Percentiles rank a stretch among this genome's conserved stretches.
Evolutionary conservation across 2,329 filamentous ascomycete genomes (phyloP).

Genomic region (Arthrobotrys musiformis): DNA sequence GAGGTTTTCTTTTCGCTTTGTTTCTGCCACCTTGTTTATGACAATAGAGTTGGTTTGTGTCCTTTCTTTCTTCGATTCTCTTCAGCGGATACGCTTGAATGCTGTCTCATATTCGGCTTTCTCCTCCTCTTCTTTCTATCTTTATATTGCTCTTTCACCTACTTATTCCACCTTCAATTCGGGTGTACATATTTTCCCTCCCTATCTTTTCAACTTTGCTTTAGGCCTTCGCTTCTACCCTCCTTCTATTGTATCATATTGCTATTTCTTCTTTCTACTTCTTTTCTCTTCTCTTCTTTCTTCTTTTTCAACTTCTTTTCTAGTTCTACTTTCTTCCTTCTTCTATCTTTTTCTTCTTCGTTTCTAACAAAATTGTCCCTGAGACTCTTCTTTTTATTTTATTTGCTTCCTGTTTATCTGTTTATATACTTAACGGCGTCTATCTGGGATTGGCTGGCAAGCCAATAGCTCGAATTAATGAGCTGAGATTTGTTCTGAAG

Average conservation of each 20-base stretch:
- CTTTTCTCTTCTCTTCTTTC: background rate
- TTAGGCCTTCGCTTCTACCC: constrained; percentile 61
- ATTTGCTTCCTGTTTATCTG: constrained; percentile 7
- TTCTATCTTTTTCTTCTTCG: background rate
- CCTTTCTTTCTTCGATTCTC: background rate
- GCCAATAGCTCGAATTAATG: constrained; percentile 9
- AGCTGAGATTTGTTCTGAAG: constrained; percentile 17
- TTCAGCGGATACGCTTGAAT: constrained; percentile 10
- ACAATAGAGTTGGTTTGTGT: constrained; percentile 14
- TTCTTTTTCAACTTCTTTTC: constrained; percentile 1
- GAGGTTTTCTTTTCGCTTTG: background rate
- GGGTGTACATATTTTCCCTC: constrained; percentile 48
- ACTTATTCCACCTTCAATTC: constrained; percentile 34
- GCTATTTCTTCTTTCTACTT: constrained; percentile 36
- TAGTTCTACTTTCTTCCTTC: background rate
- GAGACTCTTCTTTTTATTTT: background rate
- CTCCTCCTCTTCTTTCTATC: constrained; percentile 59
- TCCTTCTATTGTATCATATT: constrained; percentile 58
- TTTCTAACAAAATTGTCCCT: background rate
- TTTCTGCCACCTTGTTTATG: background rate
- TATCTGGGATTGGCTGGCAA: constrained; percentile 22
- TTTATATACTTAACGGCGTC: constrained; percentile 26
- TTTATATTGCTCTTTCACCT: constrained; percentile 42
- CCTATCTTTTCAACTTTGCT: background rate
- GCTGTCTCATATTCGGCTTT: constrained; percentile 17